Evolutionary conservation across 148 eudicot genomes (phyloP).

Genomic region (Salicornia ramosissima): DNA sequence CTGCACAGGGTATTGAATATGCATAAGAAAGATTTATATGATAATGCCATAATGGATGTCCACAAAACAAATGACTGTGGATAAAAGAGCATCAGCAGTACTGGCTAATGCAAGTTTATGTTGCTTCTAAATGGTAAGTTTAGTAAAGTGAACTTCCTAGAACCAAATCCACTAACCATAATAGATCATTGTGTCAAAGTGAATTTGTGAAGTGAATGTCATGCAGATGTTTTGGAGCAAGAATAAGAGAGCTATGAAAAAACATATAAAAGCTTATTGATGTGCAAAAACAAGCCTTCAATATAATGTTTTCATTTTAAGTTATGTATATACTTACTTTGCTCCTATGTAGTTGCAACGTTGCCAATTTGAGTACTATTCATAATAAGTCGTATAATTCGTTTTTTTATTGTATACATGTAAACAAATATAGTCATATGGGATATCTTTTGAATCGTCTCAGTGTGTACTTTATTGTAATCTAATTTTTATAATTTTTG

Average conservation of each 20-base stretch:
- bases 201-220: background rate
- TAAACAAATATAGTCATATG: too few relatives aligned
- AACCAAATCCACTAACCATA: background rate
- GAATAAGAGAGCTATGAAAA: background rate
- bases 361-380: too few relatives aligned
- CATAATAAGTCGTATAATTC: too few relatives aligned
- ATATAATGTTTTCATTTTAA: too few relatives aligned
- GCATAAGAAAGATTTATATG: background rate
- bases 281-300: background rate
- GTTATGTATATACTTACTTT: too few relatives aligned
- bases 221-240: background rate
- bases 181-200: background rate
- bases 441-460: too few relatives aligned
- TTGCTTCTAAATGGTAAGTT: background rate
- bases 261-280: background rate
- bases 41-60: background rate
- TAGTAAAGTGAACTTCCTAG: background rate
- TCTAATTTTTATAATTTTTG: too few relatives aligned
- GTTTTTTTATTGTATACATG: too few relatives aligned
- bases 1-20: conserved; percentile 32
- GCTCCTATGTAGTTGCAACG: too few relatives aligned
- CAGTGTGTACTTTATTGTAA: too few relatives aligned
- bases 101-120: background rate
- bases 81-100: background rate
- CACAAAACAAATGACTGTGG: background rate